Evolutionary conservation across 2,329 filamentous ascomycete genomes (phyloP), one percentile per base, ranked within the genome.

Genomic region (Ilyonectria robusta): DNA sequence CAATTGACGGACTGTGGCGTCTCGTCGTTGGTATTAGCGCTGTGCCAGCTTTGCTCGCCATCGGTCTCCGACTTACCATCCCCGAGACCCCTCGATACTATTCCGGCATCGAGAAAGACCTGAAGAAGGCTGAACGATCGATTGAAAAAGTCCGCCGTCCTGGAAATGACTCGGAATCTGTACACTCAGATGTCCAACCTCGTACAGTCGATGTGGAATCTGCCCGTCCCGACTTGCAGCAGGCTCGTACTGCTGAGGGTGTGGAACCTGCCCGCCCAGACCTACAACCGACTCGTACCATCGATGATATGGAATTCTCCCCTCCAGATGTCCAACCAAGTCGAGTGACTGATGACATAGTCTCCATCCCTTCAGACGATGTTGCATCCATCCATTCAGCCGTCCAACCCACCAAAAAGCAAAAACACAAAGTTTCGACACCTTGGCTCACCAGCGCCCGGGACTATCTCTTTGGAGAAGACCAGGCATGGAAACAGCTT

Each of bases 21-120:
- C 83, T 83, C 77, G 82, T 86, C 2, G 80, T 85, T 47, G 85
- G 84, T 0, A 79, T 87, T 21, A 85, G 84, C 8, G 83, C 82
- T 10, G 72, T 86, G 1, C 84, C 84, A 1, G 84, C 83, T 4
- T 77, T 81, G 8, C 74, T 86, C n/a, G 84, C 85, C 40, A 66
- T 66, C 23, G 9, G 37, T 1, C 3, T 59, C 11, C 57, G 63
- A 26, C 29, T 66, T 55, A 82, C 81, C n/a, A 86, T 87, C 59
- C 85, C 85, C 1, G 85, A 87, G 65, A 83, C 82, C 19, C 84
- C 84, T 0, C 80, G 84, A 19, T 78, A 73, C 63, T 76, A 77
- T 51, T 68, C 73, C 23, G 50, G 48, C 3, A 44, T 62, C 19
- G 37, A 19, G 19, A 35, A 55, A 13, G 50, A 51, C 17, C 48